Base-by-base conservation (phyloP, 192 early-diverging fungal genomes). In the Funneliformis geosporum region DNA sequence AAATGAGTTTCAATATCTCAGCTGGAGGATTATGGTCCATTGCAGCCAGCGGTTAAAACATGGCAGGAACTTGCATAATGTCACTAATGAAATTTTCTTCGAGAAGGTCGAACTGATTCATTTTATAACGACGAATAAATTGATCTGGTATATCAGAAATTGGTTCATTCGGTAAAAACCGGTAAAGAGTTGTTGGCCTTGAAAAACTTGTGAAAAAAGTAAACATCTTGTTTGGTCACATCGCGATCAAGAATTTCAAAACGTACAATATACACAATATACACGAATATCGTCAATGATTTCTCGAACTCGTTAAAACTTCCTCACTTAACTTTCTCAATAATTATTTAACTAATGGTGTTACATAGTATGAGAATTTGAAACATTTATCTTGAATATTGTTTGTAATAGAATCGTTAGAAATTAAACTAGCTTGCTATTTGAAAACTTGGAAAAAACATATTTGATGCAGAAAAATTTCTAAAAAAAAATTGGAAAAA, bases 161-260 rank as follows among this genome's bases (percentile, higher is more conserved):
- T 80, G 21, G 87, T 6, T n/a, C 72, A 4, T 70, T 85, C 50
- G 87, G 87, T 0, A 86, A 88, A 78, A 87, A n/a, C 87, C 8
- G 87, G 87, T 14, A 88, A 87, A 71, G 86, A 88, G n/a, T n/a
- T n/a, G 80, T 55, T 87, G 23, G 79, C 79, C 0, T 59, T 84
- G 11, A n/a, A 68, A 80, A 21, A 28, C 23, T 28, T 25, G 12
- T 70, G 73, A 42, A 28, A 28, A 1, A 42, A 18, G 12, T 72
- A 82, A 82, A 42, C 86, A 84, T n/a, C n/a, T n/a, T n/a, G n/a
- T 1, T 33, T 87, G 12, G 78, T 21, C 77, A 87, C 43, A 44
- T 39, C 14, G 79, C 82, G 0, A 72, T 88, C 38, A 55, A n/a
- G 8, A 80, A 75, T 88, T 88, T 73, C 21, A 67, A 43, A 75